Evolutionary conservation across 805 yeast genomes (phyloP).

Genomic region (Metschnikowia rubicola): DNA sequence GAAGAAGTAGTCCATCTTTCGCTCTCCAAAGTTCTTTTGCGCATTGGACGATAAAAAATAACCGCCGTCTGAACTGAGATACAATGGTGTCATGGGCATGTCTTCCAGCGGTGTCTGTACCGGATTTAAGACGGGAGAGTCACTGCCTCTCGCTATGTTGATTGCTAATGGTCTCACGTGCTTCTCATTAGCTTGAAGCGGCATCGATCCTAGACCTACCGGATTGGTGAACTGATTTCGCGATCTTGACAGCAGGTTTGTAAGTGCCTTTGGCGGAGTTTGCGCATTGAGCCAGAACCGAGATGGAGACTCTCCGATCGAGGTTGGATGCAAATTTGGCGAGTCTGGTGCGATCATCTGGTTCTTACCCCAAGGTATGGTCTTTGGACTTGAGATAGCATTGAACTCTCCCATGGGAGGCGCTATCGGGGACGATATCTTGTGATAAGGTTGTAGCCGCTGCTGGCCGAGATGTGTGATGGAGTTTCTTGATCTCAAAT

Average conservation of each 20-base stretch:
- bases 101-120: constrained; percentile 43
- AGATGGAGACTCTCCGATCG: constrained; percentile 54
- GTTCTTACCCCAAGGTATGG: constrained; percentile 27
- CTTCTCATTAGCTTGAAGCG: constrained; percentile 1
- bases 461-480: constrained; percentile 27
- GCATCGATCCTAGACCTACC: constrained; percentile 1
- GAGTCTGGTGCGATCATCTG: constrained; percentile 42
- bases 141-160: constrained; percentile 7
- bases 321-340: constrained; percentile 49
- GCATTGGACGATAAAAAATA: constrained; percentile 12
- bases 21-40: constrained; percentile 2
- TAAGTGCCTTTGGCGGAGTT: constrained; percentile 46
- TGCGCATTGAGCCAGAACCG: constrained; percentile 50
- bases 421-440: constrained; percentile 23
- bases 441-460: constrained; percentile 36
- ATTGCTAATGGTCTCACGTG: neutral
- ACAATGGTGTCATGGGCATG: constrained; percentile 43
- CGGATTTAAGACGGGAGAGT: constrained; percentile 38
- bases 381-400: constrained; percentile 21
- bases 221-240: constrained; percentile 11
- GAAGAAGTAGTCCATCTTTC: constrained; percentile 4
- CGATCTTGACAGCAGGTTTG: constrained; percentile 21
- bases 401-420: constrained; percentile 13
- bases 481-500: constrained; percentile 18
- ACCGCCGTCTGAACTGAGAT: constrained; percentile 13